Evolutionary conservation across 371 early-diverging fungal genomes (phyloP), one percentile per base, ranked within the genome.

Genomic region (Lichtheimia hyalospora): DNA sequence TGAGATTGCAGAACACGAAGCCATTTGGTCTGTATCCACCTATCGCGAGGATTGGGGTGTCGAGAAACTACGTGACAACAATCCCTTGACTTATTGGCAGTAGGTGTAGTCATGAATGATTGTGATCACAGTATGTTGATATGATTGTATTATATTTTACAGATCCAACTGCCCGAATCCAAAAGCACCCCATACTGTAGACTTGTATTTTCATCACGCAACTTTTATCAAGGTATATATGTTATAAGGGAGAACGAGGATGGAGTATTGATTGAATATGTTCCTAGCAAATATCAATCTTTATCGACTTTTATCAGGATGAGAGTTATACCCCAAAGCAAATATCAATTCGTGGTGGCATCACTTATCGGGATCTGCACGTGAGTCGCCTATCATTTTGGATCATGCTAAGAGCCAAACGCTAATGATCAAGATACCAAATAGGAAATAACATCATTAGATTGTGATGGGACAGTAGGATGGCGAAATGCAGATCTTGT

Each of bases 251-350:
- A 28, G 3, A 50, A 44, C 46, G 15, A 14, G 24, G 6, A 18
- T 20, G 41, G n/a, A 20, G 7, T 18, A 3, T 10, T 28, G 40
- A 42, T n/a, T n/a, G 59, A 3, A 28, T 18, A 21, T 7, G 42
- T n/a, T 12, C 25, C 6, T 34, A 86, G 70, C 79, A 88, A 68
- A 69, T 95, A 10, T 85, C 91, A 0, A 61, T 98, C 3, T 93
- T 87, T 65, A 71, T 92, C 42, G 92, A 93, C 63, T 85, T 69
- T 57, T 82, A 82, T 52, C 87, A 89, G 64, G 98, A 98, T 66
- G 96, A 97, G 61, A 91, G 90, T 60, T 98, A 98, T 73, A 94
- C 96, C 2, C 97, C 98, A 2, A 81, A 84, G 62, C 75, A 77
- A 34, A 74, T 96, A 5, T 73, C 79, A 18, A 71, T 96, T 16